phyloP scores from a whole-genome alignment of 768 basidiomycete species.

The Leccinum incarnatum region DNA sequence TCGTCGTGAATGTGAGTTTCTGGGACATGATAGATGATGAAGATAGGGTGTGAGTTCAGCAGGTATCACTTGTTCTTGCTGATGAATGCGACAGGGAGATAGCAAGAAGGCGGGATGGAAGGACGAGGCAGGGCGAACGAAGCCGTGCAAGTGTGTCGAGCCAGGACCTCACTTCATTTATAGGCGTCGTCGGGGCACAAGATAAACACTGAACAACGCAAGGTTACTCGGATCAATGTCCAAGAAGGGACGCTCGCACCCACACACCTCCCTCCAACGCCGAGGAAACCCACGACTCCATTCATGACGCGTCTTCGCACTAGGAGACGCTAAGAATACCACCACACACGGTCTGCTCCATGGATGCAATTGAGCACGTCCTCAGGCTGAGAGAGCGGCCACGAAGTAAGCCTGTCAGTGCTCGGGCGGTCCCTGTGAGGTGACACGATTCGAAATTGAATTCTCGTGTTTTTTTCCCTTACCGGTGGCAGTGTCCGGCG shows the following conservation, averaged over 20 bases:
- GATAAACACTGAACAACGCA: background rate
- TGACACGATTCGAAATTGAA: background rate
- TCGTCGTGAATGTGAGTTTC: conserved; percentile 38
- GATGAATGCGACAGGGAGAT: background rate
- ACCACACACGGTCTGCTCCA: background rate
- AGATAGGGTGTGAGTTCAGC: background rate
- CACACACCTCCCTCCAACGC: background rate
- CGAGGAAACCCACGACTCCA: background rate
- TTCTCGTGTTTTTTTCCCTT: background rate
- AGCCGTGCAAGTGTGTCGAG: background rate
- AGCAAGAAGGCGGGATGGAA: background rate
- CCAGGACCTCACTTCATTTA: background rate
- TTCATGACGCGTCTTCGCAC: background rate
- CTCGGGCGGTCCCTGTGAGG: background rate
- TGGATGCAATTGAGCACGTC: background rate
- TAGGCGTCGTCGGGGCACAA: background rate
- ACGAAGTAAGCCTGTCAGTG: background rate
- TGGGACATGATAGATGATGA: conserved; percentile 21
- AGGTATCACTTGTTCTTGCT: background rate
- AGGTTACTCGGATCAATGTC: background rate
- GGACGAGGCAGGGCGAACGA: background rate
- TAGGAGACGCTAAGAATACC: background rate
- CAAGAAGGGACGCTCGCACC: background rate
- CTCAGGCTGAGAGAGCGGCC: background rate
- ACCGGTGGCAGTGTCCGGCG: background rate